Conservation (phyloP, 1,284 basidiomycete genomes). For the Sparassis latifolia region DNA sequence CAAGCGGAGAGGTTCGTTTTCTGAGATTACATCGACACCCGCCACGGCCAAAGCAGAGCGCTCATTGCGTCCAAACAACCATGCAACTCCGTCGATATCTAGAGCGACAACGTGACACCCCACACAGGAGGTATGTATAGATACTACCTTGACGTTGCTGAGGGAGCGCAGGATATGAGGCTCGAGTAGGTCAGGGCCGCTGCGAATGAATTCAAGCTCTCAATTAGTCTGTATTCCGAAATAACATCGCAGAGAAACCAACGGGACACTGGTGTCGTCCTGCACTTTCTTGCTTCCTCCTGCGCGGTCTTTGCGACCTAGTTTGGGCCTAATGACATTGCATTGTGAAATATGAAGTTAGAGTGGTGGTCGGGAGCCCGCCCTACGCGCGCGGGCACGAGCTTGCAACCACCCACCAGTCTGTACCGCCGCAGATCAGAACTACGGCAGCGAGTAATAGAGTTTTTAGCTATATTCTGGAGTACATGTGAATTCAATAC, state of each 20-base stretch:
- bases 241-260: constrained; percentile 5
- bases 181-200: constrained; percentile 71
- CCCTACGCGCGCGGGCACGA: no score
- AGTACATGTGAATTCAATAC: no score
- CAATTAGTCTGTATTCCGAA: background rate
- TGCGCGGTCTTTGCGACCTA: constrained; percentile 60
- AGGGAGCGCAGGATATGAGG: constrained; percentile 87
- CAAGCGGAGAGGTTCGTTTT: constrained; percentile 64
- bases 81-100: constrained; percentile 73
- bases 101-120: constrained; percentile 74
- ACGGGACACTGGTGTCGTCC: constrained; percentile 27
- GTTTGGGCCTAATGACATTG: constrained; percentile 42
- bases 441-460: constrained; percentile 36
- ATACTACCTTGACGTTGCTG: constrained; percentile 68
- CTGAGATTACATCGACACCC: constrained; percentile 54
- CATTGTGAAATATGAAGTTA: constrained; percentile 6
- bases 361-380: background rate
- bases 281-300: constrained; percentile 39
- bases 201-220: constrained; percentile 2
- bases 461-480: no score
- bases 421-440: constrained; percentile 77
- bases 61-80: constrained; percentile 82
- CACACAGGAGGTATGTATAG: constrained; percentile 67
- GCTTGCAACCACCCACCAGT: constrained; percentile 49
- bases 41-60: constrained; percentile 51